Evolutionary conservation across 768 basidiomycete species (phyloP).

Genomic region (Asterophora lycoperdoides): DNA sequence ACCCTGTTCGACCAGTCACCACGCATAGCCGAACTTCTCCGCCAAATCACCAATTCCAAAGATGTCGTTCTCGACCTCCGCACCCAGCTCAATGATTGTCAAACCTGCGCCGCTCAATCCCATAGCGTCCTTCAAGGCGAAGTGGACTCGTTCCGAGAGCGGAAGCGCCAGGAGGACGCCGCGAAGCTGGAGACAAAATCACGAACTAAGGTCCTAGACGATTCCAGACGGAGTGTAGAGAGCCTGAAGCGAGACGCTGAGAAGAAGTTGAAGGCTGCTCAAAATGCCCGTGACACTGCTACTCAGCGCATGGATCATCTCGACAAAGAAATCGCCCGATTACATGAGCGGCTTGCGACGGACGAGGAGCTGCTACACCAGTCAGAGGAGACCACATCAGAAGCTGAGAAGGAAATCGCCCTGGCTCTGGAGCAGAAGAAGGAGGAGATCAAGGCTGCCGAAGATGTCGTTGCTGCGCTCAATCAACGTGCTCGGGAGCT

Average conservation of each 20-base stretch:
- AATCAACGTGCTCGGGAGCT: conserved; percentile 66
- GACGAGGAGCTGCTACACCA: conserved; percentile 51
- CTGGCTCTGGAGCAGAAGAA: conserved; percentile 51
- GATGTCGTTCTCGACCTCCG: conserved; percentile 63
- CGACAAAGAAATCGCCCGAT: conserved; percentile 53
- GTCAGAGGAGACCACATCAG: conserved; percentile 42
- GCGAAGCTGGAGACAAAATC: conserved; percentile 72
- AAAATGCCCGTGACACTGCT: conserved; percentile 59
- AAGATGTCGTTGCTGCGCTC: conserved; percentile 62
- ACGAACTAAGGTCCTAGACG: conserved; percentile 84
- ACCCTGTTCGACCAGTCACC: conserved; percentile 60
- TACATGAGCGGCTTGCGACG: conserved; percentile 51
- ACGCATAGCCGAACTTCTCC: conserved; percentile 67
- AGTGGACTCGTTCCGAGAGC: conserved; percentile 65
- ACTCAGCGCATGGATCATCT: conserved; percentile 53
- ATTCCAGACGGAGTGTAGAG: conserved; percentile 82
- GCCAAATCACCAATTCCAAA: conserved; percentile 64
- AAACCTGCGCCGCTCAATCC: conserved; percentile 50
- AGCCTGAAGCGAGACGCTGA: conserved; percentile 78
- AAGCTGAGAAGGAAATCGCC: conserved; percentile 50
- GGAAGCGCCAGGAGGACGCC: conserved; percentile 81
- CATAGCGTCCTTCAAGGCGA: conserved; percentile 66
- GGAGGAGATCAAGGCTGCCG: conserved; percentile 58
- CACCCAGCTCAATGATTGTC: conserved; percentile 61
- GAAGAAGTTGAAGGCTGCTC: conserved; percentile 74